Percentiles rank a stretch among this genome's conserved stretches.
These are phyloP conservation scores for Metschnikowia baotianmanensis DNA, from an alignment of 805 yeast species.

Conservation along the genomic window DNA sequence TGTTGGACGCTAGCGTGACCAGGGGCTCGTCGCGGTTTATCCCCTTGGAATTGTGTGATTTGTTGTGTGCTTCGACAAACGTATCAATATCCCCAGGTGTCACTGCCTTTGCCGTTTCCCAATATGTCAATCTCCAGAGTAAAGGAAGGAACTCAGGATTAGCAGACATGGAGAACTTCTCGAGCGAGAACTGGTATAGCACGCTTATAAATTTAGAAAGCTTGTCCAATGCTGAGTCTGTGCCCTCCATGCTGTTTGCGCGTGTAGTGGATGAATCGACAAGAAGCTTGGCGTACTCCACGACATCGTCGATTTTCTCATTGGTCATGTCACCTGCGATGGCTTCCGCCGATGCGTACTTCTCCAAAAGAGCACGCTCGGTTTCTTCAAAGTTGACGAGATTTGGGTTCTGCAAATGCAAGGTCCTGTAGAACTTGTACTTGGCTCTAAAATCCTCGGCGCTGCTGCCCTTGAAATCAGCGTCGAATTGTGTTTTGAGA, in stretches of 20 bases:
- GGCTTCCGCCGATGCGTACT: slow-evolving; percentile 24
- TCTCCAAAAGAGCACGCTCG: slow-evolving; percentile 25
- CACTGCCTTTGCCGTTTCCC: slow-evolving; percentile 16
- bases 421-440: slow-evolving; percentile 23
- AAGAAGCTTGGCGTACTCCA: slow-evolving; percentile 31
- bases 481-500: slow-evolving; percentile 7
- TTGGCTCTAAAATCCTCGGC: slow-evolving; percentile 21
- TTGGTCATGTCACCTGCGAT: slow-evolving; percentile 12
- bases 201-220: slow-evolving; percentile 29
- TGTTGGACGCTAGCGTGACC: slow-evolving; percentile 24
- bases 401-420: slow-evolving; percentile 28
- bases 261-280: slow-evolving; percentile 31
- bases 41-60: slow-evolving; percentile 5
- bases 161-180: slow-evolving; percentile 23
- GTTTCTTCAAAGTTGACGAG: slow-evolving; percentile 26
- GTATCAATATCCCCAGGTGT: slow-evolving; percentile 27
- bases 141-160: slow-evolving; percentile 32
- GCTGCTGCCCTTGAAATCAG: slow-evolving; percentile 4
- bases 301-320: slow-evolving; percentile 28
- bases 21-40: slow-evolving; percentile 7
- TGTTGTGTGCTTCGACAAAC: slow-evolving; percentile 17
- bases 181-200: slow-evolving; percentile 27
- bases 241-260: slow-evolving; percentile 8
- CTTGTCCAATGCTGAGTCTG: slow-evolving; percentile 24
- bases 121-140: slow-evolving; percentile 32